Percentiles rank a stretch among this genome's conserved stretches.
Evolutionary conservation across 768 basidiomycete genomes (phyloP).

Genomic region (Rubroboletus satanas): DNA sequence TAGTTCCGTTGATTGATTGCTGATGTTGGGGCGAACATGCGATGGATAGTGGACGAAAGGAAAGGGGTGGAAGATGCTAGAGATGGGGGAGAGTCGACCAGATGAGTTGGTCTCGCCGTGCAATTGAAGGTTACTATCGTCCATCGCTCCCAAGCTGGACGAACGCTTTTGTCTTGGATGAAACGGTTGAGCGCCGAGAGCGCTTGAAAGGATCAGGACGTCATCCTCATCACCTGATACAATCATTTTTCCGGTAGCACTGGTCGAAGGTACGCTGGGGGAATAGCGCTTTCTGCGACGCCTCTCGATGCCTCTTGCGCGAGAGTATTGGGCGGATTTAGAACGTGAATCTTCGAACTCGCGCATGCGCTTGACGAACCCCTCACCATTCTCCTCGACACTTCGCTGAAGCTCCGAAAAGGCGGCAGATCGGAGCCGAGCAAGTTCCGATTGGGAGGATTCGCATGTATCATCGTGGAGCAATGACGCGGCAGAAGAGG

Average conservation of each 20-base stretch:
- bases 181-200: constrained; percentile 19
- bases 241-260: constrained; percentile 17
- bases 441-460: constrained; percentile 32
- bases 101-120: constrained; percentile 7
- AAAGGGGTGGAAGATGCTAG: constrained; percentile 17
- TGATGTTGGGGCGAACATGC: constrained; percentile 9
- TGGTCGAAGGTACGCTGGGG: constrained; percentile 18
- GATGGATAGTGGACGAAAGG: constrained; percentile 12
- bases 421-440: constrained; percentile 54
- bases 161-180: constrained; percentile 39
- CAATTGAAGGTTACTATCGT: constrained; percentile 30
- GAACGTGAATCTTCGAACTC: constrained; percentile 60
- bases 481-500: constrained; percentile 21
- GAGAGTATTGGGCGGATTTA: constrained; percentile 35
- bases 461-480: constrained; percentile 21
- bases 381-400: constrained; percentile 61
- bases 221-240: constrained; percentile 46
- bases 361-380: constrained; percentile 68
- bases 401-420: constrained; percentile 63
- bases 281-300: constrained; percentile 42
- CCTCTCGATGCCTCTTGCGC: constrained; percentile 38
- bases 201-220: constrained; percentile 47
- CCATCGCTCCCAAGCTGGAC: constrained; percentile 44
- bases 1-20: constrained; percentile 14
- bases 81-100: constrained; percentile 24